These are phyloP conservation scores for Boletus fagicola DNA, from an alignment of 768 basidiomycete species.

Conservation along the genomic window DNA sequence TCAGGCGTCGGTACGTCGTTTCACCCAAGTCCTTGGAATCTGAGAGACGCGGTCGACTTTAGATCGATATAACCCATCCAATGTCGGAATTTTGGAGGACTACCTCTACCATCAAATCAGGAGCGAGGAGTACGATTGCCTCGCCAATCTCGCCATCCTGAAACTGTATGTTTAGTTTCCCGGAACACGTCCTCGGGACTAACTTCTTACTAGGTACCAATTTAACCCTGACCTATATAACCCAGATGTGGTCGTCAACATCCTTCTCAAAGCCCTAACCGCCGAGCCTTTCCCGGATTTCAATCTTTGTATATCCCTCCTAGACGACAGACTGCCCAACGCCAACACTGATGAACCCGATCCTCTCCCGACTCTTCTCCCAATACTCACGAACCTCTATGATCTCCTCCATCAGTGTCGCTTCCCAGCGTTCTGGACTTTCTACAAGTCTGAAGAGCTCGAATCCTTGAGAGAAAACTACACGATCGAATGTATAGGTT, in stretches of 20 bases:
- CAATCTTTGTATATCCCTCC: conserved; percentile 89
- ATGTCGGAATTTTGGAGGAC: conserved; percentile 91
- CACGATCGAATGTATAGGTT: conserved; percentile 78
- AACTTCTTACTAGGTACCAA: conserved; percentile 65
- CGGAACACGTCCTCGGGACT: background rate
- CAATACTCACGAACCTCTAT: conserved; percentile 64
- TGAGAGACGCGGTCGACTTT: conserved; percentile 3
- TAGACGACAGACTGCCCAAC: conserved; percentile 66
- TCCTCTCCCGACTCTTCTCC: conserved; percentile 70
- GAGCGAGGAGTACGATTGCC: conserved; percentile 88
- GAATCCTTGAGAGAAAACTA: conserved; percentile 81
- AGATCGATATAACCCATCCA: conserved; percentile 98
- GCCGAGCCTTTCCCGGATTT: conserved; percentile 89
- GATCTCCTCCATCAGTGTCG: conserved; percentile 78
- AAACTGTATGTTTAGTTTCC: conserved; percentile 62
- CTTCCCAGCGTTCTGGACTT: conserved; percentile 83
- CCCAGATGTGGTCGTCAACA: conserved; percentile 89
- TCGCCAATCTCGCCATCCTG: conserved; percentile 92
- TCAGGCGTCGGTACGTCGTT: conserved; percentile 76
- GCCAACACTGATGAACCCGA: conserved; percentile 73
- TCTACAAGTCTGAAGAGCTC: conserved; percentile 67
- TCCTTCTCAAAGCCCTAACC: conserved; percentile 88
- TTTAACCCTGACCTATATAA: conserved; percentile 94
- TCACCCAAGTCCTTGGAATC: background rate
- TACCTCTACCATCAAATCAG: conserved; percentile 94